Evolutionary conservation across 139 green algal species (phyloP).

Genomic region (Chlorella sp.): DNA sequence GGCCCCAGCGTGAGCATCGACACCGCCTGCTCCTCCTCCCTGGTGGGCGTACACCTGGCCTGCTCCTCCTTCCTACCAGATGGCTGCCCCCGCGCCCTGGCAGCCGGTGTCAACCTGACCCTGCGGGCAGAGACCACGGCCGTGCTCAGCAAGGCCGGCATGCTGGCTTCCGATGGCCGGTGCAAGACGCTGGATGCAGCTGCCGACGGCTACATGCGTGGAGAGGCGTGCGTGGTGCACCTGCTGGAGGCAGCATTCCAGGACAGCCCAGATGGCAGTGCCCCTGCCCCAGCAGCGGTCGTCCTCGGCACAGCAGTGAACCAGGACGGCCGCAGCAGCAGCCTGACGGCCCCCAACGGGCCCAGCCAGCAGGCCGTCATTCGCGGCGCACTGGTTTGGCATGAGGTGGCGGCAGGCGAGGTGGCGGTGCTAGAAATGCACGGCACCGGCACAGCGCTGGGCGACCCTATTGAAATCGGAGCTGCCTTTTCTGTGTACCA

Average conservation of each 20-base stretch:
- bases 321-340: constrained; percentile 89
- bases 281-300: constrained; percentile 31
- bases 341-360: constrained; percentile 88
- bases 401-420: background rate
- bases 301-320: constrained; percentile 77
- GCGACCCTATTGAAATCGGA: constrained; percentile 90
- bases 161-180: constrained; percentile 82
- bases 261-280: too few relatives aligned
- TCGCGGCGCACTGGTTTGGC: constrained; percentile 45
- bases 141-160: constrained; percentile 82
- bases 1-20: constrained; percentile 76
- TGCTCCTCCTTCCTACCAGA: constrained; percentile 19
- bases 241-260: constrained; percentile 27
- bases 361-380: constrained; percentile 86
- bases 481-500: constrained; percentile 54
- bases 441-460: constrained; percentile 81
- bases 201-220: constrained; percentile 85
- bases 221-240: constrained; percentile 67
- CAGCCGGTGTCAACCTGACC: constrained; percentile 70
- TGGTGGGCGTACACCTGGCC: constrained; percentile 72
- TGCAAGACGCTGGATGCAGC: constrained; percentile 84
- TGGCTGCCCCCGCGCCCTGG: constrained; percentile 35
- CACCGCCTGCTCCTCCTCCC: constrained; percentile 81
- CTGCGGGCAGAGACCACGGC: constrained; percentile 70
- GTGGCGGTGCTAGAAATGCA: constrained; percentile 72